These are phyloP conservation scores for Adansonia grandidieri DNA, from an alignment of 441 rosid species.

Conservation along the genomic window DNA sequence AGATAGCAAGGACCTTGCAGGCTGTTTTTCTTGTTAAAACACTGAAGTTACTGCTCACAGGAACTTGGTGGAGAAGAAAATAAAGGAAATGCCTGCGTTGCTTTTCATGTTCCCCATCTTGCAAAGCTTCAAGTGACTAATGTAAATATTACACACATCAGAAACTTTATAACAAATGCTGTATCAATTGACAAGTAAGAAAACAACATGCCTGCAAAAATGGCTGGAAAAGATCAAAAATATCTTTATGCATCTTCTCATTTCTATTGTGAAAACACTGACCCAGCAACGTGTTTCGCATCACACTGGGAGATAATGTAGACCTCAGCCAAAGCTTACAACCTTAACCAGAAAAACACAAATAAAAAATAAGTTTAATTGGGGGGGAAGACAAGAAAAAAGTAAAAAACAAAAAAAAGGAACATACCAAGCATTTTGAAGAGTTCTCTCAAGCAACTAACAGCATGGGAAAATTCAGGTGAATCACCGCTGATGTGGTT, in stretches of 20 bases:
- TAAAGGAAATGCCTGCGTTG: constrained; percentile 89
- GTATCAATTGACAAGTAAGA: constrained; percentile 10
- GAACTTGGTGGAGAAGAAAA: constrained; percentile 98
- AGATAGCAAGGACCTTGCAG: constrained; percentile 73
- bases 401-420: constrained; percentile 22
- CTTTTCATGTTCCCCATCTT: constrained; percentile 97
- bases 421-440: constrained; percentile 92
- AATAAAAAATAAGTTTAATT: constrained; percentile 7
- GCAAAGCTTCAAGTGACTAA: constrained; percentile 98
- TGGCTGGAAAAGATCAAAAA: constrained; percentile 95
- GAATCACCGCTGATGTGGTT: constrained; percentile 93
- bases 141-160: constrained; percentile 35
- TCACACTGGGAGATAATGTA: constrained; percentile 94
- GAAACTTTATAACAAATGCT: constrained; percentile 27
- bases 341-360: constrained; percentile 51
- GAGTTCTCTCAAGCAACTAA: constrained; percentile 86
- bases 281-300: constrained; percentile 96
- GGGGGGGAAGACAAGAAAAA: background rate
- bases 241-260: constrained; percentile 97
- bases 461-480: constrained; percentile 89
- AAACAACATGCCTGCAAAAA: constrained; percentile 78
- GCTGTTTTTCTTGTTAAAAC: constrained; percentile 78
- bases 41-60: constrained; percentile 96
- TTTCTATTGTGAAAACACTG: constrained; percentile 96
- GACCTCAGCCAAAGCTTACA: constrained; percentile 99